Evolutionary conservation across 441 rosid species (phyloP).

Genomic region (Mallotus japonicus): DNA sequence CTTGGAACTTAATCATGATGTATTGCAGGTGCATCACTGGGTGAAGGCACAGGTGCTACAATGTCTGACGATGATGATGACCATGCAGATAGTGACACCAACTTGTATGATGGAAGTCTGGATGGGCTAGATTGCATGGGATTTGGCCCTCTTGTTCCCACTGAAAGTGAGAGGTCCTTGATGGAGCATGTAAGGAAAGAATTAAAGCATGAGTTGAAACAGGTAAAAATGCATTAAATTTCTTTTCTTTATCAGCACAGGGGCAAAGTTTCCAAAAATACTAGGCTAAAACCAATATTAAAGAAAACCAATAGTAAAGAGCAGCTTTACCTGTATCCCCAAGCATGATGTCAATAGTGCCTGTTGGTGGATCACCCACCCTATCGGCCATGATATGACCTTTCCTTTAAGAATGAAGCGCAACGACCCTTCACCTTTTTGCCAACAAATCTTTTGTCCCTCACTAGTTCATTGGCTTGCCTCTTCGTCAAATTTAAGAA

Average conservation of each 20-base stretch:
- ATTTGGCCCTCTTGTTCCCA: constrained; percentile 90
- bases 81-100: constrained; percentile 77
- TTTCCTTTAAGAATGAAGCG: background rate
- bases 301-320: background rate
- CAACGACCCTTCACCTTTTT: background rate
- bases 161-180: constrained; percentile 89
- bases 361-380: background rate
- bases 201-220: constrained; percentile 92
- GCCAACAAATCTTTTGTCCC: no score
- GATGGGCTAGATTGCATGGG: constrained; percentile 78
- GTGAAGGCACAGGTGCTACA: constrained; percentile 92
- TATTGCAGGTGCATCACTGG: constrained; percentile 75
- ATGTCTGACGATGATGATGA: constrained; percentile 99
- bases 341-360: background rate
- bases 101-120: constrained; percentile 72
- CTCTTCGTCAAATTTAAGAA: background rate
- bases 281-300: background rate
- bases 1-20: constrained; percentile 12
- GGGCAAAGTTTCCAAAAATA: background rate
- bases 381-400: no score
- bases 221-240: constrained; percentile 39
- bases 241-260: background rate
- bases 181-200: constrained; percentile 98
- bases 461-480: background rate
- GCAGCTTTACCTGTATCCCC: background rate